Evolutionary conservation across 495 filamentous ascomycete species (phyloP), one percentile per base, ranked within the genome.

Genomic region (Aspergillus baeticus): DNA sequence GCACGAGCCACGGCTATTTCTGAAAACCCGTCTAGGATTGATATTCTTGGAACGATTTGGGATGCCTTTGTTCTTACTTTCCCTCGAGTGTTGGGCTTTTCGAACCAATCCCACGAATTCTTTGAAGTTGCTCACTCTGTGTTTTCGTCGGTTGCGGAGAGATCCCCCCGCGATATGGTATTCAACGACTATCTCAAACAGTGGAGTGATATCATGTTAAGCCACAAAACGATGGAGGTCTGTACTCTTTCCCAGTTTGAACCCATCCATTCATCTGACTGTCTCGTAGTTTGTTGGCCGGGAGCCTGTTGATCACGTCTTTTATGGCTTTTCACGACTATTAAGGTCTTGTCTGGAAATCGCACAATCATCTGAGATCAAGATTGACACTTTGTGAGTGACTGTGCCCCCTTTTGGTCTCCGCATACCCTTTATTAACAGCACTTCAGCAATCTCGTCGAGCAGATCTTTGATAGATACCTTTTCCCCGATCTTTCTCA

Each of bases 401-500:
- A 13, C 14, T 47, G 17, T n/a, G 10, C n/a, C 10, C 6, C 42
- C 8, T 29, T 29, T 29, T 57, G 20, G 11, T 22, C 26, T 14
- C n/a, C 48, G 15, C 47, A 35, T 39, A 5, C 23, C 11, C 45
- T 20, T 51, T 63, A 14, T 35, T 52, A 46, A 52, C 17, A 47
- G 5, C 0, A 18, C 8, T 18, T 8, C 53, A 58, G 55, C 43
- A 68, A 70, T 5, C 76, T 91, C 38, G 78, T 81, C 15, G 79
- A 80, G 46, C 72, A 71, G 13, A 68, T 94, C 14, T 87, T 92
- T 61, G 79, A 73, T 56, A 82, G 76, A 38, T 87, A 89, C 59
- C 79, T 96, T 1, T 93, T 91, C 61, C 87, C 85, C 0, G 79
- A 80, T 7, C 69, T 86, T 20, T 74, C 81, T 2, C 54, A 3